Evolutionary conservation across 129 eudicot species (phyloP), one percentile per base, ranked within the genome.

Genomic region (Glebionis coronaria): DNA sequence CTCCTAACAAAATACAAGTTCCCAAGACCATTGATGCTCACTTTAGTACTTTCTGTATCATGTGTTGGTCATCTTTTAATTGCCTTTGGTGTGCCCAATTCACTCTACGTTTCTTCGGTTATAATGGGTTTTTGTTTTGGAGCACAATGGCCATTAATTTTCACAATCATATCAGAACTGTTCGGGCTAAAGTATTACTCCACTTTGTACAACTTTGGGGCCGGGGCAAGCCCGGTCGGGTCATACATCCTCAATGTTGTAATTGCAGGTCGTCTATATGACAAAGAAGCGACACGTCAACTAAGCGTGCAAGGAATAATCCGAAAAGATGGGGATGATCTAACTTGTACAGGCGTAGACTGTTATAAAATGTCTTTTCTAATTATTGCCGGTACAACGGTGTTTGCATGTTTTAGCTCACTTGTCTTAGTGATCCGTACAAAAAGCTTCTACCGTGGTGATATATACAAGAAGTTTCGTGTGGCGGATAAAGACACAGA

Each of bases 1-100:
- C 51, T 85, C 27, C 61, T 83, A 73, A 53, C 66, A 8, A 85
- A 77, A 63, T 89, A 89, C 78, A 89, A 85, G 59, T 81, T 89
- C 69, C 96, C 92, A 0, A 82, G 96, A 10, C 93, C 93, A 9
- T 19, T 89, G 25, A 79, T 90, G 81, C 87, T 90, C 63, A 90
- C 86, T 3, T 3, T 81, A 3, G 83, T 82, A 3, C 88, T 90
- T 3, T 70, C 82, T 5, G 2, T 90, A 35, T 83, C 95, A 0
- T 86, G 97, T 25, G 60, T 79, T 0, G 94, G 94, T 3, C 94
- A 90, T 73, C 80, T 90, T 9, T 58, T 90, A n/a, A 86, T 86
- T 2, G 97, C 97, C 0, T 86, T 85, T 9, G 88, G 82, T 0
- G 81, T 86, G 4, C 94, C 94, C 0, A 81, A 83, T 28, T 67